These are phyloP conservation scores for Ustilaginoidea virens DNA, from an alignment of 2,329 filamentous ascomycete species.

Conservation along the genomic window DNA sequence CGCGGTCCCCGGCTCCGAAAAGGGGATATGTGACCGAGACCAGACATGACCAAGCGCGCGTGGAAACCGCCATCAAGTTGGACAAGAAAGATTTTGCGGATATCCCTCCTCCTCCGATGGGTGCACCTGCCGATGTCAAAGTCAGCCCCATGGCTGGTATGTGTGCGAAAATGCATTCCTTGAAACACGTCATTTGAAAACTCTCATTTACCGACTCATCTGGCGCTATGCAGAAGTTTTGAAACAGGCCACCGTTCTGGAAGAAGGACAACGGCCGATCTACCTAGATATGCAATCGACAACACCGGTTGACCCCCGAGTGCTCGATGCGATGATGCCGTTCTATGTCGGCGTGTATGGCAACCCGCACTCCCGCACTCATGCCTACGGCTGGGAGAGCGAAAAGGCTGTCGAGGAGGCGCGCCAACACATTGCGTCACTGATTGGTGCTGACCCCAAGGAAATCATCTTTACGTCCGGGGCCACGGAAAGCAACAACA, in stretches of 20 bases:
- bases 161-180: constrained; percentile 11
- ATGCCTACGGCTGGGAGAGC: constrained; percentile 97
- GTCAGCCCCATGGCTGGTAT: constrained; percentile 61
- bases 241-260: constrained; percentile 85
- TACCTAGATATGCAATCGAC: constrained; percentile 98
- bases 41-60: constrained; percentile 63
- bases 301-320: constrained; percentile 84
- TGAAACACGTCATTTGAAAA: background rate
- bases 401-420: constrained; percentile 87
- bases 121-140: constrained; percentile 30
- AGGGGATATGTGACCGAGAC: constrained; percentile 75
- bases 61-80: constrained; percentile 74
- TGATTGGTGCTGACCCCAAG: constrained; percentile 90
- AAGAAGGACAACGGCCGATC: constrained; percentile 82
- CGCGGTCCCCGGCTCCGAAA: constrained; percentile 13
- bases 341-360: constrained; percentile 89
- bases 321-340: constrained; percentile 92
- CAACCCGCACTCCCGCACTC: constrained; percentile 92
- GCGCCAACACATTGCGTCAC: constrained; percentile 62
- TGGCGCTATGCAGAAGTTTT: constrained; percentile 44
- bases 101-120: constrained; percentile 20
- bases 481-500: constrained; percentile 97
- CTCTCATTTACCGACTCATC: background rate
- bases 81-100: constrained; percentile 72
- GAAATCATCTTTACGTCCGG: constrained; percentile 98